phyloP scores from a whole-genome alignment of 192 early-diverging fungal genomes.

The Funneliformis mosseae region DNA sequence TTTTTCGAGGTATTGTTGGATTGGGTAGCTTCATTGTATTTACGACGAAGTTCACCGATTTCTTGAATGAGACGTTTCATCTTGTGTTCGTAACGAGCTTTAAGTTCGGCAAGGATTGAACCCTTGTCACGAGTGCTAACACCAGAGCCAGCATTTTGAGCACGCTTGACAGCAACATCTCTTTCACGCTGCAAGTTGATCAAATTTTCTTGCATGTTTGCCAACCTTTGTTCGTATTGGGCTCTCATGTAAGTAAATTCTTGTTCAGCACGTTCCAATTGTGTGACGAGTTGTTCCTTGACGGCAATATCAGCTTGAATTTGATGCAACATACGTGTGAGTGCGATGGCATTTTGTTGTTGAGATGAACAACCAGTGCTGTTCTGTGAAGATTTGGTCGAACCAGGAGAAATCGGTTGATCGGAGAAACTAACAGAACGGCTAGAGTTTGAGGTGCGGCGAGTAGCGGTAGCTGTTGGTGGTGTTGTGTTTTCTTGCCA shows the following conservation, averaged over 20 bases:
- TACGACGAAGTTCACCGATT: slow-evolving; percentile 55
- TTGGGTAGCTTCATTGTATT: slow-evolving; percentile 57
- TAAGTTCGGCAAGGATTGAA: slow-evolving; percentile 41
- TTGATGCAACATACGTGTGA: slow-evolving; percentile 52
- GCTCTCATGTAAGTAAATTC: slow-evolving; percentile 61
- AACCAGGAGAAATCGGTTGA: slow-evolving; percentile 10
- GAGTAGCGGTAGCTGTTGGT: slow-evolving; percentile 1
- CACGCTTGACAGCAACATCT: slow-evolving; percentile 63
- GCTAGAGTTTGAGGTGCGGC: slow-evolving; percentile 29
- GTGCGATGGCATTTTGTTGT: slow-evolving; percentile 34
- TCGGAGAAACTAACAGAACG: slow-evolving; percentile 27
- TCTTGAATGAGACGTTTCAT: slow-evolving; percentile 59
- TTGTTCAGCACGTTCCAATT: slow-evolving; percentile 56
- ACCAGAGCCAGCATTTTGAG: slow-evolving; percentile 34
- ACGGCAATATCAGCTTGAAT: slow-evolving; percentile 61
- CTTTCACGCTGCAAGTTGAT: slow-evolving; percentile 57
- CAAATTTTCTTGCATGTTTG: slow-evolving; percentile 61
- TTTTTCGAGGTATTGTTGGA: slow-evolving; percentile 51
- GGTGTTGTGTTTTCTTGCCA: slow-evolving; percentile 26
- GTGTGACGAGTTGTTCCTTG: slow-evolving; percentile 63
- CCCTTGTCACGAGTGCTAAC: slow-evolving; percentile 45
- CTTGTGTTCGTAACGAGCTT: slow-evolving; percentile 59
- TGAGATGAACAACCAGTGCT: slow-evolving; percentile 30
- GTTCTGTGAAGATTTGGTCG: slow-evolving; percentile 24
- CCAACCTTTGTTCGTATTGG: slow-evolving; percentile 74